Conservation (phyloP, 1,284 basidiomycete genomes). For the Cutaneotrichosporon arboriforme region DNA sequence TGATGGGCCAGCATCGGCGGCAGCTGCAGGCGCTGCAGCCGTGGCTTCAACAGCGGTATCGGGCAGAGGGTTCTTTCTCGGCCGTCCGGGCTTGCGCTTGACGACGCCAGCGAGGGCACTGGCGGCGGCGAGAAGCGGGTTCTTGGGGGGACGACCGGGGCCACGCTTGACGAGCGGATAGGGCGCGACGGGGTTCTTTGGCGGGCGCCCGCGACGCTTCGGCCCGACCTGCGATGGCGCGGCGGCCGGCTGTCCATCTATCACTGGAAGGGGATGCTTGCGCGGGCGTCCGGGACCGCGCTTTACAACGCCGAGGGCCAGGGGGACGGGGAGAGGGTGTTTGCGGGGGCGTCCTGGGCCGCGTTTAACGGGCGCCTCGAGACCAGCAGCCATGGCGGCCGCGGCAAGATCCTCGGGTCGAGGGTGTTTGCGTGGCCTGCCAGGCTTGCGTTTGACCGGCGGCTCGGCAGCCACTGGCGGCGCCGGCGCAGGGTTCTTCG, state of each 20-base stretch:
- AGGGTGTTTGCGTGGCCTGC: neutral
- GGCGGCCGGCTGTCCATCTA: neutral
- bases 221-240: neutral
- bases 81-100: conserved; percentile 6
- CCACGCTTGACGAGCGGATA: conserved; percentile 9
- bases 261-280: neutral
- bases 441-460: neutral
- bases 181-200: neutral
- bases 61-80: conserved; percentile 3
- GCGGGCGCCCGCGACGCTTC: neutral
- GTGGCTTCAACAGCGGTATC: neutral
- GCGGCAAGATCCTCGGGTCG: neutral
- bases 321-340: conserved; percentile 14
- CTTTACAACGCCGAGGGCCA: neutral
- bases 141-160: conserved; percentile 12
- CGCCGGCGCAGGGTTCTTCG: neutral
- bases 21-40: neutral
- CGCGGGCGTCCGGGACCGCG: conserved; percentile 3
- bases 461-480: neutral
- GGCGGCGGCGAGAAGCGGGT: conserved; percentile 1
- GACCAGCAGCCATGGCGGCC: neutral
- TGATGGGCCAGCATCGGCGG: too few species aligned
- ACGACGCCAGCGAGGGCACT: neutral
- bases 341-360: conserved; percentile 13
- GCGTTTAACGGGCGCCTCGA: neutral